Base-by-base conservation (phyloP, 2,329 filamentous ascomycete genomes). In the Trichoderma asperellum region DNA sequence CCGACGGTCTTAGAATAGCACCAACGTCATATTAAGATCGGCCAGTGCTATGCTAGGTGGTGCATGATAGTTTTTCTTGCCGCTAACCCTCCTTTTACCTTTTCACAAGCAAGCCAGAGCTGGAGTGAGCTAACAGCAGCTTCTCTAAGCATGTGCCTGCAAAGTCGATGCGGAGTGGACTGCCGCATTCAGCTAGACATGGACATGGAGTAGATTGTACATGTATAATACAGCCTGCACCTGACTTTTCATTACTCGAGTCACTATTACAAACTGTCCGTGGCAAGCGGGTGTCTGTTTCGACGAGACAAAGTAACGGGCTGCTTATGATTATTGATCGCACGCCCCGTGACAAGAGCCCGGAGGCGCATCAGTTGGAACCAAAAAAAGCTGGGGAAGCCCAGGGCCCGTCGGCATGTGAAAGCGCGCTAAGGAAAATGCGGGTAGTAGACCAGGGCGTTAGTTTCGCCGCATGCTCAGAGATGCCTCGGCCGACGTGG, bases 401-500 rank as follows among this genome's bases (percentile, higher is more conserved):
- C 62, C 62, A 21, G 16, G 5, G 40, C 37, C 62, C 21, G 27
- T 53, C 55, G 71, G 65, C 71, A 72, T 70, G 69, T 71, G 65
- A 68, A 68, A 69, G 61, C 40, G 43, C 66, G 66, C 66, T 56
- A 68, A 68, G 57, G 60, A 73, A 61, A 70, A 68, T 58, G 68
- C 68, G 58, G 68, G 69, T 62, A 57, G 62, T 69, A 59, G 59
- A 57, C 43, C 16, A n/a, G 2, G 37, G 57, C 40, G 61, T 16
- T 62, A 56, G 49, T 56, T 32, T 60, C 66, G 70, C 71, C 71
- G 72, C 73, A 61, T 16, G 5, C 40, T 69, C 70, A 68, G 11
- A 77, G 75, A 75, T 78, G 77, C 77, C 77, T 79, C 77, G 77
- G 76, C 74, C 76, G 71, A 65, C 57, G 58, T 70, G 35, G 59